Evolutionary conservation across 78 protist genomes (phyloP), one percentile per base, ranked within the genome.

Genomic region (Dictyostelium firmibasis): DNA sequence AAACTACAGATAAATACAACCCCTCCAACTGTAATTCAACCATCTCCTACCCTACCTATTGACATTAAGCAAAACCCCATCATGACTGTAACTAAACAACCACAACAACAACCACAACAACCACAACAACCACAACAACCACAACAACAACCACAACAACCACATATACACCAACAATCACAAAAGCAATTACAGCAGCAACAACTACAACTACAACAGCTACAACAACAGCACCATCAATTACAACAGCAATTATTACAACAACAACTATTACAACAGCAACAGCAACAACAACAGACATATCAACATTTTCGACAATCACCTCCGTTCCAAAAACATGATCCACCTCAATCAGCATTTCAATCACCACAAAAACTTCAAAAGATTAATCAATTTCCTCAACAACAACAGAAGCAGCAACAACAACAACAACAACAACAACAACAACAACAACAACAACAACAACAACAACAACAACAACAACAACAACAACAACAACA

Each of bases 261-360:
- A 25, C 74, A 20, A 0, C 74, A 64, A 20, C 18, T 8, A 10
- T 16, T n/a, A 62, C 13, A 27, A 27, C 75, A 25, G 18, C 35
- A 16, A 57, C 67, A 57, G 4, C 38, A 77, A 1, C 60, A 77
- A 10, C 2, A 9, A 20, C 25, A 62, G 4, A 2, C 18, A 18
- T 14, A 84, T 8, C 31, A 29, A 25, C 16, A 20, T 47, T 27
- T 14, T 67, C 47, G 47, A 29, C 67, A 74, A 16, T 36, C 53
- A 44, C 92, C n/a, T 3, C 84, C 18, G n/a, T 74, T 57, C 31
- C 81, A 69, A 84, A 53, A 33, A n/a, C 74, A 84, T 20, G 23
- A 41, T 2, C 9, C n/a, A 36, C n/a, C 25, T 27, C 43, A 33
- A 6, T n/a, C 2, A 20, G 0, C 41, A 10, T 13, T 10, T 20